A percentile compares a stretch with the other conserved stretches of the same genome.
These are phyloP conservation scores for Starmerella stellata DNA, from an alignment of 805 yeast species.

Conservation along the genomic window DNA sequence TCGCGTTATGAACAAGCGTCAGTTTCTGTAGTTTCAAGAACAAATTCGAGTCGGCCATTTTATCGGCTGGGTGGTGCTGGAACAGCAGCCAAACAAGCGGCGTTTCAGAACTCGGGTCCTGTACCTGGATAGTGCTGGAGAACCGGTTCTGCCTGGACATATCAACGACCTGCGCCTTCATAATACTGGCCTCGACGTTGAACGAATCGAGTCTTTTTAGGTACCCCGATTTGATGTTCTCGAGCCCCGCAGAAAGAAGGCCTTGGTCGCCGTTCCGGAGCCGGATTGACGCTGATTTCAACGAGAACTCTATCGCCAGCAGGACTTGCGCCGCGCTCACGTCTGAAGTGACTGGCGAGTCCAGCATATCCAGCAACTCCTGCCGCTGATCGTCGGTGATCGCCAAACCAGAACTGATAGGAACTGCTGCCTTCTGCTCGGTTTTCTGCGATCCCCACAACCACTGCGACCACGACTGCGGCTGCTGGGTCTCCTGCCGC, in stretches of 20 bases:
- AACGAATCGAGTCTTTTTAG: slow-evolving; percentile 66
- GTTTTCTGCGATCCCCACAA: slow-evolving; percentile 13
- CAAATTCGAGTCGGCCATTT: slow-evolving; percentile 61
- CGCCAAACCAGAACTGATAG: slow-evolving; percentile 6
- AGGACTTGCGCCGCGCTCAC: slow-evolving; percentile 29
- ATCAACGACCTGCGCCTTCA: slow-evolving; percentile 74
- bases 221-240: slow-evolving; percentile 59
- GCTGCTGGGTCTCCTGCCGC: slow-evolving; percentile 3
- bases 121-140: slow-evolving; percentile 25
- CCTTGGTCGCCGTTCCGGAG: slow-evolving; percentile 29
- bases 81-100: slow-evolving; percentile 57
- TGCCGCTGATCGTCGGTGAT: slow-evolving; percentile 75
- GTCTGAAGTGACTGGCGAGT: slow-evolving; percentile 45
- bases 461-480: slow-evolving; percentile 16
- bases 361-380: slow-evolving; percentile 86
- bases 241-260: slow-evolving; percentile 64
- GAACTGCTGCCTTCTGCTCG: neutral
- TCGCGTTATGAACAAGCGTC: slow-evolving; percentile 79
- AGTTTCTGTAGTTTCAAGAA: slow-evolving; percentile 62
- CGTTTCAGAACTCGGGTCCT: slow-evolving; percentile 4
- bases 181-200: slow-evolving; percentile 49
- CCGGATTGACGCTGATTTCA: slow-evolving; percentile 61
- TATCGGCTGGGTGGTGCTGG: slow-evolving; percentile 76
- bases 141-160: slow-evolving; percentile 64
- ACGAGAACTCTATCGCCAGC: slow-evolving; percentile 46